phyloP scores from a whole-genome alignment of 2,329 filamentous ascomycete species.

The Mollisia scopiformis region DNA sequence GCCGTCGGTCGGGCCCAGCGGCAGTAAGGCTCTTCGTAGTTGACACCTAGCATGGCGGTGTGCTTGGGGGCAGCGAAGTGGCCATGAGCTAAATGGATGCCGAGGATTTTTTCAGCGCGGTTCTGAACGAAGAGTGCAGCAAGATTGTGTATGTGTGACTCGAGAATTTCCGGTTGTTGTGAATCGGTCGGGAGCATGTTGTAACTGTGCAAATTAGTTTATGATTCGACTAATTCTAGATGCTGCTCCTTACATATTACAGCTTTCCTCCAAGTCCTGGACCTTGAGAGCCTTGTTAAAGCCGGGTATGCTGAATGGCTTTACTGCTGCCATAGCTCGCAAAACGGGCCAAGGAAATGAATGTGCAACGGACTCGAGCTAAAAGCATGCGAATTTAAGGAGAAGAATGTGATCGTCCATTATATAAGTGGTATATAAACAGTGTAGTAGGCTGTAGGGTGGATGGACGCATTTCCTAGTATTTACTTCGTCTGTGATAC shows the following conservation, averaged over 20 bases:
- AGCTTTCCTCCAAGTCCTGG: slow-evolving; percentile 20
- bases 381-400: slow-evolving; percentile 7
- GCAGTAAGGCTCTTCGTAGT: slow-evolving; percentile 24
- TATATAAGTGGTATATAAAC: slow-evolving; percentile 6
- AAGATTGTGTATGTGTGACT: slow-evolving; percentile 20
- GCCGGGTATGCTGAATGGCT: slow-evolving; percentile 6
- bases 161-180: slow-evolving; percentile 14
- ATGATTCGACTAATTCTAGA: slow-evolving; percentile 7
- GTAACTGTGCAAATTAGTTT: slow-evolving; percentile 10
- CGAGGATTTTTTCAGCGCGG: slow-evolving; percentile 25
- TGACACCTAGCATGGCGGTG: slow-evolving; percentile 29
- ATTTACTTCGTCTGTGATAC: slow-evolving; percentile 9
- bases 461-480: slow-evolving; percentile 6
- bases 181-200: slow-evolving; percentile 15
- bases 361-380: not conserved
- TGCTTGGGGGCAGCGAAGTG: slow-evolving; percentile 29
- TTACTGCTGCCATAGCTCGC: slow-evolving; percentile 3
- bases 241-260: slow-evolving; percentile 12
- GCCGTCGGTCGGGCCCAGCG: slow-evolving; percentile 26
- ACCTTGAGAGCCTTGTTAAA: slow-evolving; percentile 14
- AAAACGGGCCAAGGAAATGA: not conserved
- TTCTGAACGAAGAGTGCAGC: slow-evolving; percentile 17
- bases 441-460: not conserved
- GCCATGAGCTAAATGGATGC: slow-evolving; percentile 28
- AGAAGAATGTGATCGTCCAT: not conserved